Percentiles rank a stretch among this genome's conserved stretches.
Conservation (phyloP, 768 basidiomycete species). For the Agaricus sinodeliciosus region DNA sequence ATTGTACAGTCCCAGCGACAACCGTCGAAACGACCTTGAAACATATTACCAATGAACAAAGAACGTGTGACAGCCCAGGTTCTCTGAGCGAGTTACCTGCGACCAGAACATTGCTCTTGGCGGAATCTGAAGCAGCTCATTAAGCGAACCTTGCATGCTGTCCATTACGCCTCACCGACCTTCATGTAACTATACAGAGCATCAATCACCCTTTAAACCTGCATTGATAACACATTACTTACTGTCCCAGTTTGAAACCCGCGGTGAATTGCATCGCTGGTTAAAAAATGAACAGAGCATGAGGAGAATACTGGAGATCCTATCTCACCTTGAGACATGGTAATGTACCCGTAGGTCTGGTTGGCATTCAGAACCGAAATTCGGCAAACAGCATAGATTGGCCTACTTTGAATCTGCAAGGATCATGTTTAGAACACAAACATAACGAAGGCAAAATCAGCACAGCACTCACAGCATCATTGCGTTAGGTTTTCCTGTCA, state of each 20-base stretch:
- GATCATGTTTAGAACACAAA: neutral
- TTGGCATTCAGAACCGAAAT: slow-evolving; percentile 22
- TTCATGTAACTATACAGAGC: slow-evolving; percentile 21
- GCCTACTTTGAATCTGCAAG: neutral
- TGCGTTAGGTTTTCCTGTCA: slow-evolving; percentile 58
- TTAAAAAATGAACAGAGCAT: slow-evolving; percentile 15
- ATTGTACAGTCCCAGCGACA: slow-evolving; percentile 60
- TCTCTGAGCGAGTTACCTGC: slow-evolving; percentile 31
- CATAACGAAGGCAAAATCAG: neutral
- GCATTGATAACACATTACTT: slow-evolving; percentile 27
- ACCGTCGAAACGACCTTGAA: slow-evolving; percentile 44
- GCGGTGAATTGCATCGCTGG: slow-evolving; percentile 61
- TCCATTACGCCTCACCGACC: slow-evolving; percentile 10
- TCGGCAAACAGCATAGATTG: neutral
- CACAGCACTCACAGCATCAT: slow-evolving; percentile 55
- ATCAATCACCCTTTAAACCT: neutral
- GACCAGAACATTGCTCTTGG: slow-evolving; percentile 62
- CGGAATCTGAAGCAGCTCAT: slow-evolving; percentile 34
- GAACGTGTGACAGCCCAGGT: neutral
- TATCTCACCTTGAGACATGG: slow-evolving; percentile 43
- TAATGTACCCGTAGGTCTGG: slow-evolving; percentile 61
- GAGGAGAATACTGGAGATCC: neutral
- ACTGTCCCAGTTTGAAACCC: slow-evolving; percentile 76
- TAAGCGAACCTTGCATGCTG: neutral
- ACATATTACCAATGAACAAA: neutral